Base-by-base conservation (phyloP, 306 rosid species). In the Cyclanthera cordifolia region DNA sequence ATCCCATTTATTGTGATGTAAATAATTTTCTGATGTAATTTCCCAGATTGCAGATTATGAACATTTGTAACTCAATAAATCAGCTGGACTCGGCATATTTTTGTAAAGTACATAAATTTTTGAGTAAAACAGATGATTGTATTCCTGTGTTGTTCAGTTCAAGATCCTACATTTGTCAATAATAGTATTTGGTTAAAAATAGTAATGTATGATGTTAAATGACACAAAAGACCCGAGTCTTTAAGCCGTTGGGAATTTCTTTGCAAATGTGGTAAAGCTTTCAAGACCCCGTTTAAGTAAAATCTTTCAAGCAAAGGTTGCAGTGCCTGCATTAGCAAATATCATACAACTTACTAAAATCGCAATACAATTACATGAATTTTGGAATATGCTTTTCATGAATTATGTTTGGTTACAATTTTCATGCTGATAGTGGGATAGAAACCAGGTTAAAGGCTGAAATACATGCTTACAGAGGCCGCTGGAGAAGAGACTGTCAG, bases 401-500 rank as follows among this genome's bases (percentile, higher is more conserved):
- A 37, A 45, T 45, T n/a, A 45, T 45, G 50, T 52, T 28, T 12
- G 72, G 49, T 30, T 69, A 37, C 43, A 37, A 37, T 5, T 37
- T 37, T 5, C 19, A 3, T 53, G 25, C 49, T 20, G 25, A 46
- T 25, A 47, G 47, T 66, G 21, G 32, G n/a, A 23, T 41, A 5
- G 51, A 32, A 37, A 5, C 43, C 12, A 37, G 43, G 10, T 37
- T 37, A 37, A 37, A 7, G 43, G 43, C 43, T 37, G 43, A 11
- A 37, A 8, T n/a, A n/a, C n/a, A n/a, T 37, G 64, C 91, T 81
- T 82, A 93, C 99, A 21, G 97, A 86, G 59, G 97, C 97, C 76
- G 90, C 99, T 46, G 99, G 97, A 79, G 79, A 94, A 5, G 96
- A 88, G 79, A 94, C 97, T 4, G 95, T 90, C 72, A 94, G 78